Conservation (phyloP, 768 basidiomycete species). For the Kwoniella sp. region DNA sequence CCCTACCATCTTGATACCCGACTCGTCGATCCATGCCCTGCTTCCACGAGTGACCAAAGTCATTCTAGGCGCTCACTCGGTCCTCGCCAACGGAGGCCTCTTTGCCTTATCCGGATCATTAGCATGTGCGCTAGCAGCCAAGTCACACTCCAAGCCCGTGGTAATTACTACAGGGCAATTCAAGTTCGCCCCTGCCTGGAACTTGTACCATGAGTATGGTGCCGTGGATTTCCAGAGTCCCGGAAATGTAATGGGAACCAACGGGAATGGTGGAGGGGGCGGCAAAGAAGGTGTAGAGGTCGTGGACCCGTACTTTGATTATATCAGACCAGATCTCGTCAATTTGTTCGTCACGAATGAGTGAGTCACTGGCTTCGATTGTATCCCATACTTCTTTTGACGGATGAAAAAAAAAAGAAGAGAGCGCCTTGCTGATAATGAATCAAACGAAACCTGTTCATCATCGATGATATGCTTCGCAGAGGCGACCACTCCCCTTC, state of each 20-base stretch:
- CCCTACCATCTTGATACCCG: conserved; percentile 94
- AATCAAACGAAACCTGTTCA: not conserved
- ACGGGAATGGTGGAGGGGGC: conserved; percentile 61
- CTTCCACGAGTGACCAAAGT: conserved; percentile 98
- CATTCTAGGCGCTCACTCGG: conserved; percentile 89
- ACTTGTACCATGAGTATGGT: conserved; percentile 52
- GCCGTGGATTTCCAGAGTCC: conserved; percentile 55
- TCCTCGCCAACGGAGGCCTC: conserved; percentile 95
- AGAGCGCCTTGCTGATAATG: not conserved
- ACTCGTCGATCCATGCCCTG: conserved; percentile 91
- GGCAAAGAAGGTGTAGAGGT: conserved; percentile 87
- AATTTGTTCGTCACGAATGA: conserved; percentile 96
- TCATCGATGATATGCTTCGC: not conserved
- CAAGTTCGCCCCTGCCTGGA: conserved; percentile 80
- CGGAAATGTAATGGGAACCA: conserved; percentile 62
- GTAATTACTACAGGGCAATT: conserved; percentile 95
- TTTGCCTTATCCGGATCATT: conserved; percentile 85
- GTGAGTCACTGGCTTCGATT: conserved; percentile 72
- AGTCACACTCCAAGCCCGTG: conserved; percentile 85
- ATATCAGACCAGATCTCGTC: conserved; percentile 87
- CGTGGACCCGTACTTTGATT: conserved; percentile 94
- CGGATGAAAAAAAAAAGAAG: no score
- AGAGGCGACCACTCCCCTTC: conserved; percentile 97
- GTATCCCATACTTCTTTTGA: no score
- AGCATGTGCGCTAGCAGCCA: conserved; percentile 81